These are phyloP conservation scores for Penstemon newberryi DNA, from an alignment of 257 asterid genomes.

Conservation along the genomic window DNA sequence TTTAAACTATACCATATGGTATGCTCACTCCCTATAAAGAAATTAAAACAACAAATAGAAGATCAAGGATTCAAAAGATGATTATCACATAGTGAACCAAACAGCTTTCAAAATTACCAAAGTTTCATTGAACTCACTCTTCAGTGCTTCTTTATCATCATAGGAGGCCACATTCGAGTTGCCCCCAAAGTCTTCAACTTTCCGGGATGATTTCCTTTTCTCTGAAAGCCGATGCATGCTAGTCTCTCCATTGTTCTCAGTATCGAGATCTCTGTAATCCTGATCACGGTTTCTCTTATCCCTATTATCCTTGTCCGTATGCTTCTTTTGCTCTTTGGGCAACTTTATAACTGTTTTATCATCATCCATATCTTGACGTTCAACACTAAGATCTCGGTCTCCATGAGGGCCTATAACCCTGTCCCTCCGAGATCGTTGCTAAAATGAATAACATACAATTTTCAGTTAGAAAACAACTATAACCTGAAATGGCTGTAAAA, in stretches of 20 bases:
- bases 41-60: background rate
- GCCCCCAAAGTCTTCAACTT: constrained; percentile 73
- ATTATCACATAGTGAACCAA: constrained; percentile 16
- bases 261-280: constrained; percentile 66
- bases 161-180: constrained; percentile 51
- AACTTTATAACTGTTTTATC: constrained; percentile 66
- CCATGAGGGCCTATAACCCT: constrained; percentile 59
- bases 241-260: constrained; percentile 65
- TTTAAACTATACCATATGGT: background rate
- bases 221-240: constrained; percentile 64
- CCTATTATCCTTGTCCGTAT: constrained; percentile 67
- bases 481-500: constrained; percentile 7
- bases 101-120: constrained; percentile 15
- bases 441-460: constrained; percentile 23
- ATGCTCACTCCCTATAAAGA: background rate
- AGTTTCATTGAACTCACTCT: constrained; percentile 58
- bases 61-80: constrained; percentile 22
- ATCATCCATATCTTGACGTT: constrained; percentile 76
- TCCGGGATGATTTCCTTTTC: constrained; percentile 66
- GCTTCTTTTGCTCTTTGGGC: constrained; percentile 85
- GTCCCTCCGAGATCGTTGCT: constrained; percentile 72
- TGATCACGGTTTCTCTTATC: constrained; percentile 72
- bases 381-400: constrained; percentile 78
- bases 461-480: constrained; percentile 18
- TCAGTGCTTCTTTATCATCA: constrained; percentile 79